Base-by-base conservation (phyloP, 2,329 filamentous ascomycete species). In the Tolypocladium ophioglossoides region DNA sequence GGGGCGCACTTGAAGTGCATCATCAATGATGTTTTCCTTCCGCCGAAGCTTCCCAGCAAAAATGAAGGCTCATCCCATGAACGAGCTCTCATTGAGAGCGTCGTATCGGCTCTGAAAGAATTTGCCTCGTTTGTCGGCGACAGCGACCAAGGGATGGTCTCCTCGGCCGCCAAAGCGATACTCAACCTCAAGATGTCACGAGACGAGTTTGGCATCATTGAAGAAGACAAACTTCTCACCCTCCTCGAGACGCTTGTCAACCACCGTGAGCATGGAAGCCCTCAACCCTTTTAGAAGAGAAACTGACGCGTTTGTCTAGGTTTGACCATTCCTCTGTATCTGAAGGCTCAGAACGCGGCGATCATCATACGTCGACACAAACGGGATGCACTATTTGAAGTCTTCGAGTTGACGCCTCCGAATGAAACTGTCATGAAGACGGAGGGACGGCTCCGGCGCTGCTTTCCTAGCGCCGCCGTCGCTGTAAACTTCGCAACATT, bases 301-400 rank as follows among this genome's bases (percentile, higher is more conserved):
- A 50, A 11, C 35, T 50, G 7, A 52, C 14, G 4, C 10, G 7
- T 24, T 27, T 44, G 18, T 8, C 12, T 30, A 52, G 37, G 1
- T 4, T 3, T 20, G 18, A n/a, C 16, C 10, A 52, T 54, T 18
- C 51, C 38, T 50, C 14, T 56, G 2, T 34, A 54, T 20, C 34
- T 56, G 11, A 44, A 38, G 18, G 52, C 55, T 1, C 70, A 73
- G 53, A 74, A 74, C 51, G 67, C 68, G 0, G 71, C 63, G 1
- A 30, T 73, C 0, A 22, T 73, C 2, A 59, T 71, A 34, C 59
- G 55, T 24, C 63, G 53, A 20, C 34, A 39, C 4, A 34, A 35
- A 1, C 16, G 57, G 2, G 51, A 47, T 4, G 52, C 68, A 14
- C 24, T 59, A 2, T 59, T 72, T 34, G 65, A 72, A 35, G 50